Base-by-base conservation (phyloP, 441 rosid genomes). In the Croton setiger region DNA sequence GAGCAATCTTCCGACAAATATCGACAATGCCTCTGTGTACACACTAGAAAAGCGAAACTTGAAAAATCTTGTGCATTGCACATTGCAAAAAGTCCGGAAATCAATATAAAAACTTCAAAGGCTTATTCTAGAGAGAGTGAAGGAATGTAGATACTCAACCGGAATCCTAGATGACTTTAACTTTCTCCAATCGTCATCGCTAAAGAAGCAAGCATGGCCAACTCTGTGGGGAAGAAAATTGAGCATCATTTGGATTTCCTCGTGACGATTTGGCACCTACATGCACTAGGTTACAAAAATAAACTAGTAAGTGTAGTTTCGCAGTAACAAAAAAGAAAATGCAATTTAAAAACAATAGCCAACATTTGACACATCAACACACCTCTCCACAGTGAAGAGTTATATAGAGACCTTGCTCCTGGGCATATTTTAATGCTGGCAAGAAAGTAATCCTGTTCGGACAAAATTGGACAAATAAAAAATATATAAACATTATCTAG, bases 371-470 rank as follows among this genome's bases (percentile, higher is more conserved):
- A 75, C 70, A 64, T 21, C 69, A 79, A 68, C 7, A 72, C 76
- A 94, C 98, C 97, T 94, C 99, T 76, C 99, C 98, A 70, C 97
- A 94, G 70, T 92, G 99, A 83, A 94, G 96, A 75, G 98, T 90
- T 69, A 88, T 76, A 70, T 71, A 60, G 70, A 94, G 94, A 60
- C 89, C 96, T 73, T 82, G 90, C 72, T 88, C 93, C 80, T 80
- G 76, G 20, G 98, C 96, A 33, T 81, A 84, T 64, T 82, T 74
- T 54, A 95, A 80, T 8, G 98, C 96, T 60, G 97, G 98, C 75
- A 88, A 80, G 81, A 92, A 90, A 3, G 98, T 92, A 59, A 3
- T 69, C 97, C 98, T 91, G 80, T 76, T 63, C 60, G 58, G 31
- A 79, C 67, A 56, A 74, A 73, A 71, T 63, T 10, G 13, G 11